Evolutionary conservation across 768 basidiomycete genomes (phyloP), one percentile per base, ranked within the genome.

Genomic region (Amanita molliuscula): DNA sequence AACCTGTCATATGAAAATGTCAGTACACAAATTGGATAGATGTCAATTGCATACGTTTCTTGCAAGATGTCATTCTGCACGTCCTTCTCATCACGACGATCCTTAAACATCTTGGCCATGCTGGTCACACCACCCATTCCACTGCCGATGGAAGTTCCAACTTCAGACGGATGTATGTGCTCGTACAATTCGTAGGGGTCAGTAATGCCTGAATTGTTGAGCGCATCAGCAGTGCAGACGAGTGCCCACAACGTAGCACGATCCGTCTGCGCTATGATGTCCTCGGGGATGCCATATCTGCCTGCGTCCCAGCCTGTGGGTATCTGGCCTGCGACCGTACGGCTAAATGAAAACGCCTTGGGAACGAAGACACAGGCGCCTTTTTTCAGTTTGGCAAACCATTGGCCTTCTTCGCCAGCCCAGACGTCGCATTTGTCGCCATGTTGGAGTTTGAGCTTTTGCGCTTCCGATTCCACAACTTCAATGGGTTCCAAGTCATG

Each of bases 121-220:
- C 87, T 88, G 52, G 82, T 80, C 55, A 90, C 81, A 60, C 96
- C 96, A 58, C 96, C 96, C 95, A 99, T 98, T 57, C 96, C 96
- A 59, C 90, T 92, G 50, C 96, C 96, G 53, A 99, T 70, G 50
- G 84, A 81, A 2, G 93, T 90, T 52, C 96, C 96, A 53, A 98
- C 87, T 60, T 98, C 93, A 2, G 92, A 90, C 2, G 96, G 95
- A 65, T 99, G 96, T 59, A 99, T 78, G 62, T 95, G 77, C 67
- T 98, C 82, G 75, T 98, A 99, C 2, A 99, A 72, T 65, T 98
- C 96, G 62, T 98, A 99, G 5, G 96, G 92, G 62, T 99, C 96
- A 20, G 90, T 95, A 66, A 99, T 85, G 58, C 96, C 95, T 15
- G 96, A 95, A 75, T 84, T 86, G 62, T 93, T 91, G 59, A 99